Conservation (phyloP, 768 basidiomycete genomes). For the Phaeotremella skinneri region DNA sequence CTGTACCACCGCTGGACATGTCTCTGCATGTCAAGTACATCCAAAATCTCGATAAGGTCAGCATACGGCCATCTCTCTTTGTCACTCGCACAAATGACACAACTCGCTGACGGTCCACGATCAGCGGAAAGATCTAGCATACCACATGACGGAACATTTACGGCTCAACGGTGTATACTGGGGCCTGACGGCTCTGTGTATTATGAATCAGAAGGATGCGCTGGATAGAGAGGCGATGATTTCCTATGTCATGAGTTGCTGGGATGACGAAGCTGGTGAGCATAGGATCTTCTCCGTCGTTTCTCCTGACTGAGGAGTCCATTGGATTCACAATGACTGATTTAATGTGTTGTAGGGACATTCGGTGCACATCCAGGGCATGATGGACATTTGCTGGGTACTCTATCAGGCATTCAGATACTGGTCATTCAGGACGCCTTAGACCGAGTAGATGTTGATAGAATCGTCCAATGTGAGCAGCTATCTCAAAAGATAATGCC, state of each 20-base stretch:
- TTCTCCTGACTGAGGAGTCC: neutral
- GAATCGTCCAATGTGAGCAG: conserved; percentile 68
- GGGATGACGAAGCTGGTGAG: conserved; percentile 83
- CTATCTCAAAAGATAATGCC: too few species aligned
- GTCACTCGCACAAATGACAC: conserved; percentile 1
- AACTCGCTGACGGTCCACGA: neutral
- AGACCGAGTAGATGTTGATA: conserved; percentile 64
- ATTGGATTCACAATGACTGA: neutral
- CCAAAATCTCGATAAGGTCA: conserved; percentile 67
- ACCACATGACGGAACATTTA: conserved; percentile 88
- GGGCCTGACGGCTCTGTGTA: conserved; percentile 82
- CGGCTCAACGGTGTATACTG: conserved; percentile 96
- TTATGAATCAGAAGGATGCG: conserved; percentile 76
- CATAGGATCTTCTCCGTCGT: neutral
- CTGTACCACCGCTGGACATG: conserved; percentile 50
- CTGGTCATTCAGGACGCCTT: conserved; percentile 79
- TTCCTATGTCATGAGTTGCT: conserved; percentile 86
- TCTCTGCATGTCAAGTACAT: conserved; percentile 73
- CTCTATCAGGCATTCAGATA: conserved; percentile 89
- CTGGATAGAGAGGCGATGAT: conserved; percentile 80
- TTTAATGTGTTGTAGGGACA: conserved; percentile 59
- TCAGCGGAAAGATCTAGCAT: conserved; percentile 72
- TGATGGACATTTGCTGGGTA: conserved; percentile 82
- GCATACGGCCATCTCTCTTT: conserved; percentile 31
- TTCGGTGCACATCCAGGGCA: conserved; percentile 92